Base-by-base conservation (phyloP, 2,329 filamentous ascomycete species). In the Fusarium kyushuense region DNA sequence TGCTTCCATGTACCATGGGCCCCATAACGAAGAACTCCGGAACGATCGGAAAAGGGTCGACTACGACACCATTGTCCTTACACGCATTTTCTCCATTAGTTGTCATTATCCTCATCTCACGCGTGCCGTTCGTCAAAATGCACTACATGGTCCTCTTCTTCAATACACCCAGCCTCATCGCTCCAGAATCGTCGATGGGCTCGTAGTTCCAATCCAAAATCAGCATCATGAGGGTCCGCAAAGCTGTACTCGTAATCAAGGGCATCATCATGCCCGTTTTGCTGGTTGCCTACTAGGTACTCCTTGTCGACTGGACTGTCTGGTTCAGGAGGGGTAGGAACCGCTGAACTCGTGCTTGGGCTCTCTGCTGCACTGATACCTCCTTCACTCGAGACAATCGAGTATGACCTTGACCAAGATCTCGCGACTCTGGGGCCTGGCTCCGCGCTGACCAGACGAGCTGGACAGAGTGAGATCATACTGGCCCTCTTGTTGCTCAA, bases 311-410 rank as follows among this genome's bases (percentile, higher is more conserved):
- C 67, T 10, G 77, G 76, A 55, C 74, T 77, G 13, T 78, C 76
- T 41, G 75, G 69, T 45, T 82, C 80, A 16, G 76, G 76, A 6
- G 80, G 80, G 5, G 80, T 81, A 1, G 78, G 78, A 16, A 77
- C 57, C 6, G 76, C 76, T 46, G 78, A 77, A 16, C 75, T 77
- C 35, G 74, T 76, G 55, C 78, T 79, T 35, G 74, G 76, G n/a
- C 74, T 76, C 48, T 79, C 79, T 9, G 73, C 75, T 8, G 78
- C 78, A 53, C 79, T 82, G 23, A 76, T 67, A 7, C 76, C 77
- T 7, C 69, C 74, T 40, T 81, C 79, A 58, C 76, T 78, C 6
- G 80, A 81, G 19, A 77, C 72, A 8, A 74, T 71, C 9, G 76
- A 79, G 41, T 75, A 69, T 9, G 76, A 74, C 23, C 76, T 71